Conservation (phyloP, 129 eudicot genomes). For the Artemisia annua region DNA sequence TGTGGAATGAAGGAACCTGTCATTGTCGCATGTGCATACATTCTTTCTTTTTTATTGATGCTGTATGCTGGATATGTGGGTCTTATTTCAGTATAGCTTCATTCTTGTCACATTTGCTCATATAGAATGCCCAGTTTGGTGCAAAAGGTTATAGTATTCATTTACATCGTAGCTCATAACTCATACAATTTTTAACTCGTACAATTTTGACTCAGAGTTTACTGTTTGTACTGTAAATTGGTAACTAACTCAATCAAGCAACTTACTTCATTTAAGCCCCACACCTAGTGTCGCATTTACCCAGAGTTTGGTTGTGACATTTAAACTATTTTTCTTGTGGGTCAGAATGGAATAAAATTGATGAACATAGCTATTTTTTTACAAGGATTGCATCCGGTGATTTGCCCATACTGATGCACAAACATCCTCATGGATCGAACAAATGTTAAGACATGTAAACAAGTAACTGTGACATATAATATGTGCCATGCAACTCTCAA, state of each 20-base stretch:
- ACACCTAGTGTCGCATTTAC: not conserved
- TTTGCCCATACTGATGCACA: no score
- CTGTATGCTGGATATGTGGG: constrained; percentile 74
- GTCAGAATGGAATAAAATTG: no score
- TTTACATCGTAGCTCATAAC: not conserved
- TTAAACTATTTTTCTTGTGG: no score
- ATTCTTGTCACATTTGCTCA: constrained; percentile 1
- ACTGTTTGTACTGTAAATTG: constrained; percentile 4
- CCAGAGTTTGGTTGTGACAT: no score
- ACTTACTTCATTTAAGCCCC: not conserved
- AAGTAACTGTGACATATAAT: no score
- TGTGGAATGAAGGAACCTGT: constrained; percentile 76
- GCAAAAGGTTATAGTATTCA: constrained; percentile 20
- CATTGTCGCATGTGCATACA: constrained; percentile 70
- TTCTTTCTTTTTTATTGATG: constrained; percentile 52
- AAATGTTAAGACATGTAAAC: no score
- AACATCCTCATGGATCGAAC: no score
- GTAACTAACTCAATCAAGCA: not conserved
- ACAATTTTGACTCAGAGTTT: not conserved
- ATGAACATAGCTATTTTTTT: no score
- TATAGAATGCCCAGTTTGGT: constrained; percentile 17
- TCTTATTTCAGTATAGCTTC: constrained; percentile 63
- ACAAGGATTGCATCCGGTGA: no score
- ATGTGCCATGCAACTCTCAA: no score
- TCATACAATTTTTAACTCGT: constrained; percentile 11